Conservation (phyloP, 148 eudicot genomes). For the Agrostemma githago region DNA sequence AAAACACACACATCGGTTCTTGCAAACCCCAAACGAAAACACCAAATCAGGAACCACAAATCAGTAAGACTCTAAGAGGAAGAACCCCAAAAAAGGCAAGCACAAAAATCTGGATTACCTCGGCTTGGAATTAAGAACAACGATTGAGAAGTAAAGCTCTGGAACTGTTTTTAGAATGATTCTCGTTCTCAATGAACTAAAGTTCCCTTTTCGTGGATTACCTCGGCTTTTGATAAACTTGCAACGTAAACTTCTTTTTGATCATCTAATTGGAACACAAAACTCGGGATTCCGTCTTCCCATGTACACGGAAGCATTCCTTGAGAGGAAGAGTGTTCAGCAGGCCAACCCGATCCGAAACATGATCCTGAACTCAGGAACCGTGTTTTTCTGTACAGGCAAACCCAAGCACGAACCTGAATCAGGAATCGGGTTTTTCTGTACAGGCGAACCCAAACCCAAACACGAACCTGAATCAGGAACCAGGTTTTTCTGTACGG, state of each 20-base stretch:
- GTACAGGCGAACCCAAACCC: slow-evolving; percentile 39
- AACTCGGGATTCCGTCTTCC: slow-evolving; percentile 59
- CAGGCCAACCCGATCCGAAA: slow-evolving; percentile 33
- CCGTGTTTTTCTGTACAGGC: slow-evolving; percentile 30
- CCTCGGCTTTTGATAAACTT: slow-evolving; percentile 33
- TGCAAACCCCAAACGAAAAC: no score
- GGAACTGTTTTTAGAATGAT: no score
- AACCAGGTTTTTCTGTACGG: slow-evolving; percentile 33
- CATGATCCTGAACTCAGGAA: slow-evolving; percentile 18
- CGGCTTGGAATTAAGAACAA: no score
- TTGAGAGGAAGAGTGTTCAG: slow-evolving; percentile 38
- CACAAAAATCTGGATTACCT: no score
- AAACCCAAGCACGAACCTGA: background rate
- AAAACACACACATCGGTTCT: no score
- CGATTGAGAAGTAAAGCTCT: no score
- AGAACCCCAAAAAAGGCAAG: no score
- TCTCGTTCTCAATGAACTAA: no score
- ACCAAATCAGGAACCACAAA: no score
- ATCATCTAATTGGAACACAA: slow-evolving; percentile 70
- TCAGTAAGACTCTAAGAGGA: no score
- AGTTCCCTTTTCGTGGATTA: slow-evolving; percentile 30
- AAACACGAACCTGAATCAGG: slow-evolving; percentile 17
- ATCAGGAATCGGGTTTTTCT: slow-evolving; percentile 35
- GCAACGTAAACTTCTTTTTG: slow-evolving; percentile 58
- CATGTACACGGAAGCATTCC: slow-evolving; percentile 73